phyloP scores from a whole-genome alignment of 2,329 filamentous ascomycete genomes.

The Penicillium sp. region DNA sequence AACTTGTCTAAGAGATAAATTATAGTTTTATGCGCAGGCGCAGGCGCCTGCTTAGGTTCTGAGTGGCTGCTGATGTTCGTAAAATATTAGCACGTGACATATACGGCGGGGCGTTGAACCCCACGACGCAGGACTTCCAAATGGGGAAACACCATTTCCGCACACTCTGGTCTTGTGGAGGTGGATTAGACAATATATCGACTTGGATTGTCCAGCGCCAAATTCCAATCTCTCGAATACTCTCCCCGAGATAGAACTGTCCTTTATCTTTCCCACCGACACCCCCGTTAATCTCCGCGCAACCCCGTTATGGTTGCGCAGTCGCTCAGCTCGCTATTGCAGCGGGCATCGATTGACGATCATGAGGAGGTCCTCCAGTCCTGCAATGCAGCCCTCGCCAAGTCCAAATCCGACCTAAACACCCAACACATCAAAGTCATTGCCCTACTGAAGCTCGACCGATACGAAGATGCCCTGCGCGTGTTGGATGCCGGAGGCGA shows the following conservation, averaged over 20 bases:
- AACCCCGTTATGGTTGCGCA: constrained; percentile 43
- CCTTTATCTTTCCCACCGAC: not conserved
- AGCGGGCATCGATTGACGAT: constrained; percentile 60
- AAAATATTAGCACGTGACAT: constrained; percentile 13
- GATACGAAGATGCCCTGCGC: constrained; percentile 61
- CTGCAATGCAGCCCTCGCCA: constrained; percentile 58
- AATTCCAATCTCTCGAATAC: not conserved
- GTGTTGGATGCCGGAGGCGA: constrained; percentile 57
- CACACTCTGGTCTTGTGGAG: constrained; percentile 23
- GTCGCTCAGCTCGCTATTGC: constrained; percentile 57
- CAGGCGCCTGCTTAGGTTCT: no score
- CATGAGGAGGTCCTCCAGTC: constrained; percentile 63
- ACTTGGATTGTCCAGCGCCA: constrained; percentile 5
- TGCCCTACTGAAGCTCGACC: constrained; percentile 63
- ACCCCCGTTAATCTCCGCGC: not conserved
- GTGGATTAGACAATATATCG: constrained; percentile 13
- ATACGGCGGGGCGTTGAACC: constrained; percentile 17
- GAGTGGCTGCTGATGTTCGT: no score
- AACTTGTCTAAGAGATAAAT: no score
- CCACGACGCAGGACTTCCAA: constrained; percentile 14
- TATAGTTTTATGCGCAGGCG: no score
- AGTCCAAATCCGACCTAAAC: constrained; percentile 57
- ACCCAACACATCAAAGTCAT: constrained; percentile 62
- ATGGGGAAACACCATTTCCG: constrained; percentile 26
- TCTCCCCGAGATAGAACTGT: not conserved